Evolutionary conservation across 305 asterid species (phyloP).

Genomic region (Striga hermonthica): DNA sequence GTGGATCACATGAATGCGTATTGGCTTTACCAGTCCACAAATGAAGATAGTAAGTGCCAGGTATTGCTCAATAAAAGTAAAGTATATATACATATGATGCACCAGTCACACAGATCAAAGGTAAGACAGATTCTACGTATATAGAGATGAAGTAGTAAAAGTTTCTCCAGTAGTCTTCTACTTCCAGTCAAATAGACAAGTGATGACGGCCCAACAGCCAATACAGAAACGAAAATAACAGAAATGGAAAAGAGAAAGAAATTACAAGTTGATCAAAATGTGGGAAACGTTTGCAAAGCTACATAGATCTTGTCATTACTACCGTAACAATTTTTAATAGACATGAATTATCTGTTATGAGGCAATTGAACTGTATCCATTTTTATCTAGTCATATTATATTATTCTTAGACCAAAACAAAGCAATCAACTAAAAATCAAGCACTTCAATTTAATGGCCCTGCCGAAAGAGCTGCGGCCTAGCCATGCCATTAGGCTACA

Average conservation of each 20-base stretch:
- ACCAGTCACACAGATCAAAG: neutral
- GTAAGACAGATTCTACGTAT: neutral
- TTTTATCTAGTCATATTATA: neutral
- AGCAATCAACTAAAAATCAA: neutral
- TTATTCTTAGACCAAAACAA: conserved; percentile 5
- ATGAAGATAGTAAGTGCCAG: neutral
- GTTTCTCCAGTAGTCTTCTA: neutral
- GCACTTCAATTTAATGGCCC: neutral
- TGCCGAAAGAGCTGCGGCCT: neutral
- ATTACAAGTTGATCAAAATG: too few relatives aligned
- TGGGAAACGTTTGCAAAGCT: neutral
- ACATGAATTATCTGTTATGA: neutral
- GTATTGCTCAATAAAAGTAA: neutral
- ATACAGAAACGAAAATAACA: neutral
- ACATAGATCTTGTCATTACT: neutral
- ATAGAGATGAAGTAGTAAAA: neutral
- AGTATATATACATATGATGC: neutral
- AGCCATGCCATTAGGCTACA: neutral
- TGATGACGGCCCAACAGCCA: neutral
- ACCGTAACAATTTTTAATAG: neutral
- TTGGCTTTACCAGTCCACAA: neutral
- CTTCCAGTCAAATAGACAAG: neutral
- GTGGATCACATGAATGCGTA: conserved; percentile 12
- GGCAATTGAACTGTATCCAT: neutral
- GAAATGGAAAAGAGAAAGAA: neutral